Conservation (phyloP, 768 basidiomycete genomes). For the Phlebiopsis gigantea region DNA sequence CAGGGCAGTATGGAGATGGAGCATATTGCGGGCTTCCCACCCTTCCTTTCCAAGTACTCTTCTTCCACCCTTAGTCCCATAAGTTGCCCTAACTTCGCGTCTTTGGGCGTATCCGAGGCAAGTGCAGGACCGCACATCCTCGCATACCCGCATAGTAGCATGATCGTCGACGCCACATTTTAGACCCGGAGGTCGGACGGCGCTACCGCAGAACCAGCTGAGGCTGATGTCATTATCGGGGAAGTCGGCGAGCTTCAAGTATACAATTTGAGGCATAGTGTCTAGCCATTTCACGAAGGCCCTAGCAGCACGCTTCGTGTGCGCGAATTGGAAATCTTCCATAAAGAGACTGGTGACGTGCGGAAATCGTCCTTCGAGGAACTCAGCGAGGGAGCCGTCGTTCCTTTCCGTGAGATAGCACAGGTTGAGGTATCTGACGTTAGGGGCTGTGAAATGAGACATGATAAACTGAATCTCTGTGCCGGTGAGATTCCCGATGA, state of each 20-base stretch:
- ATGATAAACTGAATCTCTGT: conserved; percentile 14
- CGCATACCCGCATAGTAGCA: too few relatives aligned
- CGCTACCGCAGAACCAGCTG: neutral
- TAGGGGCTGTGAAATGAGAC: conserved; percentile 52
- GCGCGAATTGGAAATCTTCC: neutral
- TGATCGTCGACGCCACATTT: too few relatives aligned
- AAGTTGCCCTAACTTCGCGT: too few relatives aligned
- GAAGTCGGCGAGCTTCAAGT: neutral
- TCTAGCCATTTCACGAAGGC: neutral
- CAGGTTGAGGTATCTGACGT: conserved; percentile 52
- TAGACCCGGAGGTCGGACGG: too few relatives aligned
- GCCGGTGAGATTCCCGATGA: conserved; percentile 26
- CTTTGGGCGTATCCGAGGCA: too few relatives aligned
- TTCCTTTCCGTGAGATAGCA: conserved; percentile 48
- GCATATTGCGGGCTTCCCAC: too few relatives aligned
- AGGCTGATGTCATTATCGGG: neutral
- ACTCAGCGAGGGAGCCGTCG: conserved; percentile 42
- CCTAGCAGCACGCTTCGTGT: neutral
- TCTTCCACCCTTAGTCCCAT: too few relatives aligned
- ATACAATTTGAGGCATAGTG: neutral
- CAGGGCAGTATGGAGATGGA: too few relatives aligned
- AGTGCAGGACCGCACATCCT: too few relatives aligned
- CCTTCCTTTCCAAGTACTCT: too few relatives aligned
- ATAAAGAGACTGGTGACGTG: conserved; percentile 13
- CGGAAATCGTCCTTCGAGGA: conserved; percentile 45